phyloP scores from a whole-genome alignment of 2,329 filamentous ascomycete genomes.

The Colletotrichum orbiculare region DNA sequence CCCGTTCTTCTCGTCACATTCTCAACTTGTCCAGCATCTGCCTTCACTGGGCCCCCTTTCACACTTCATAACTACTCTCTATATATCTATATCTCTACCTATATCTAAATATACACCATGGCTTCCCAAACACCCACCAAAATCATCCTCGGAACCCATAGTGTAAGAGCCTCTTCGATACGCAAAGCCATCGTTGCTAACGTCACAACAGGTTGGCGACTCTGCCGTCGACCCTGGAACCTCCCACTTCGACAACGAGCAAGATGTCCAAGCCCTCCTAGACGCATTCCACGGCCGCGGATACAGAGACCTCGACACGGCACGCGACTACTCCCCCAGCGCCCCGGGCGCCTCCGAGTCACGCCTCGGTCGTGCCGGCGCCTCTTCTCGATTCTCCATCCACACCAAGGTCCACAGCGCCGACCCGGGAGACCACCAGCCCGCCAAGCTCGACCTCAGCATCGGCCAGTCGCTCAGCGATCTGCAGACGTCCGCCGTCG shows the following conservation, averaged over 20 bases:
- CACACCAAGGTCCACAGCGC: slow-evolving; percentile 49
- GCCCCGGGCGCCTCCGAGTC: slow-evolving; percentile 45
- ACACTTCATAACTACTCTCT: too few species aligned
- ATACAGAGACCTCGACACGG: slow-evolving; percentile 46
- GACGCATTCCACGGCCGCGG: slow-evolving; percentile 43
- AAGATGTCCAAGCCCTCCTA: slow-evolving; percentile 41
- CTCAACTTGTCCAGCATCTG: too few species aligned
- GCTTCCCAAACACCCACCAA: too few species aligned
- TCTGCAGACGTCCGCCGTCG: slow-evolving; percentile 42
- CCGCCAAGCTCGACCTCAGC: slow-evolving; percentile 42
- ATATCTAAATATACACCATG: too few species aligned
- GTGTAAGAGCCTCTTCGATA: too few species aligned
- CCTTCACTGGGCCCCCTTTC: too few species aligned
- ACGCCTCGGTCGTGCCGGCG: slow-evolving; percentile 43
- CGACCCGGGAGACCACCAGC: slow-evolving; percentile 42
- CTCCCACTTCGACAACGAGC: slow-evolving; percentile 35
- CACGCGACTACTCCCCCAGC: slow-evolving; percentile 44
- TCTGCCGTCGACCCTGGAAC: slow-evolving; percentile 1
- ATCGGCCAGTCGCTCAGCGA: slow-evolving; percentile 47
- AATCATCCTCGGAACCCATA: too few species aligned
- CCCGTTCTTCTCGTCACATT: too few species aligned
- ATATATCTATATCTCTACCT: too few species aligned
- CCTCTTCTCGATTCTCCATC: slow-evolving; percentile 45
- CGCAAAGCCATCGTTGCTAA: too few species aligned
- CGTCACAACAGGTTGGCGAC: slow-evolving; percentile 30